phyloP scores from a whole-genome alignment of 78 protist species.

The Dictyostelium purpureum region DNA sequence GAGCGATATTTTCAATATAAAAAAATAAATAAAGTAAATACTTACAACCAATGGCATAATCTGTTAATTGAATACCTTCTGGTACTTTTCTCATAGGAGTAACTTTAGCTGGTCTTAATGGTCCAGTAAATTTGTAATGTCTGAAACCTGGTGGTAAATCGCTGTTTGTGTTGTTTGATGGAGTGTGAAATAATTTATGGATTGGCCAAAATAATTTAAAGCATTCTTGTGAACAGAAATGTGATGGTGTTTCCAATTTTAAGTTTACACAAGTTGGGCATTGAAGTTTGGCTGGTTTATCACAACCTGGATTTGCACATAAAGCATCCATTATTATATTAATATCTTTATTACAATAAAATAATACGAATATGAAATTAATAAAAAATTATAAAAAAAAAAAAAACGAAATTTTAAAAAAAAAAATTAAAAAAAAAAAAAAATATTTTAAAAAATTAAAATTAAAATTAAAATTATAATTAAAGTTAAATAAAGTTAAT shows the following conservation, averaged over 20 bases:
- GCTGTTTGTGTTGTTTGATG: background rate
- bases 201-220: conserved; percentile 65
- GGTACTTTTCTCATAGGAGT: conserved; percentile 68
- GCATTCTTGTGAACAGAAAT: conserved; percentile 83
- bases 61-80: conserved; percentile 31
- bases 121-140: conserved; percentile 45
- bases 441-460: too few relatives aligned
- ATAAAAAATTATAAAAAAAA: too few relatives aligned
- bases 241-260: conserved; percentile 13
- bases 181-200: conserved; percentile 60
- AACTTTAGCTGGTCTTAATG: conserved; percentile 65
- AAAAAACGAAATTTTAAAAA: too few relatives aligned
- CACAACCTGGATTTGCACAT: conserved; percentile 51
- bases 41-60: conserved; percentile 72
- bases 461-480: too few relatives aligned
- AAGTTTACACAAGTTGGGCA: conserved; percentile 75
- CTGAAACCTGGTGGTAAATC: conserved; percentile 13
- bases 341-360: too few relatives aligned
- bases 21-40: background rate
- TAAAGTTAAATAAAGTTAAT: too few relatives aligned
- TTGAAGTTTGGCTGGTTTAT: conserved; percentile 46
- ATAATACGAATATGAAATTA: too few relatives aligned
- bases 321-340: background rate
- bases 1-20: background rate
- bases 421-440: too few relatives aligned